Conservation (phyloP, 192 early-diverging fungal genomes). For the Linnemannia zychae region DNA sequence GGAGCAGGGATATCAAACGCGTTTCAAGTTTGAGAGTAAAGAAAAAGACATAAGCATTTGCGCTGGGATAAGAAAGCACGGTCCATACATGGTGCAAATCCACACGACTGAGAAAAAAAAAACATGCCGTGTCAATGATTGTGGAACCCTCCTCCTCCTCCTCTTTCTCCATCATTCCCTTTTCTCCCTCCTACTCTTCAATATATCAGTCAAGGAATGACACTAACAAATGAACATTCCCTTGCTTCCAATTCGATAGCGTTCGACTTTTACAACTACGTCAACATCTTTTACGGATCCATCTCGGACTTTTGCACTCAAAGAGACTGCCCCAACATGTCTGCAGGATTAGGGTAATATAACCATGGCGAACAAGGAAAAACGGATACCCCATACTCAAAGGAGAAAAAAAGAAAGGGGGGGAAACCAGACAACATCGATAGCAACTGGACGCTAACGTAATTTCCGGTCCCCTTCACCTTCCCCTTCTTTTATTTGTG, state of each 20-base stretch:
- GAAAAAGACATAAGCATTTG: background rate
- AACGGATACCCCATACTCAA: background rate
- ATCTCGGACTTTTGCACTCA: constrained; percentile 92
- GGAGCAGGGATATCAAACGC: constrained; percentile 13
- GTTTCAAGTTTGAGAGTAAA: constrained; percentile 27
- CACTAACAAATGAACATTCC: background rate
- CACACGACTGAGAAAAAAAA: no score
- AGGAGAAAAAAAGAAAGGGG: background rate
- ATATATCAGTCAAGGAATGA: background rate
- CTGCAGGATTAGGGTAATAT: constrained; percentile 79
- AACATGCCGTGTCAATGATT: no score
- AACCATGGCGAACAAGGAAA: background rate
- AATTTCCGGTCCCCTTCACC: background rate
- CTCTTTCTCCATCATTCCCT: background rate
- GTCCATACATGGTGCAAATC: background rate
- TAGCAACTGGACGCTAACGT: background rate
- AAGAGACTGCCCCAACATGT: constrained; percentile 86
- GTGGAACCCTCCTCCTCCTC: no score
- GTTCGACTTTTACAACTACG: constrained; percentile 95
- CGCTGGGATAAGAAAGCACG: background rate
- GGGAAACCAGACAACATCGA: background rate
- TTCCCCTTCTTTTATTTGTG: background rate
- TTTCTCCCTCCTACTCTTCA: background rate
- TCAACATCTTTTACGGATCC: constrained; percentile 91
- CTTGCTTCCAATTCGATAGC: constrained; percentile 42